Conservation (phyloP, 306 rosid species). For the Argentina anserina region DNA sequence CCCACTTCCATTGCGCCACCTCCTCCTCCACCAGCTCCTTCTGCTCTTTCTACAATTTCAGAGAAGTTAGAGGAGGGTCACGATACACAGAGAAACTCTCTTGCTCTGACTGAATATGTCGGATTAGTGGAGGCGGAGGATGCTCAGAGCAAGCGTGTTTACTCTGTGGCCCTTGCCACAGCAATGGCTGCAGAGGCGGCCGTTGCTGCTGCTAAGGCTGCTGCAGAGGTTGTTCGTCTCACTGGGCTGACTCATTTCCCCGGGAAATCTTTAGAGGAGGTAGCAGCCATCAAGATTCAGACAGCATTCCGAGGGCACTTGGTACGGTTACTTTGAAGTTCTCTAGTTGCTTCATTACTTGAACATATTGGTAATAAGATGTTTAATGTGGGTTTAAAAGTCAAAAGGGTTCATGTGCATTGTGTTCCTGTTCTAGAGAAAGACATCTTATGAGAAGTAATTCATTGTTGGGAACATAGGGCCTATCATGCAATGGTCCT, state of each 20-base stretch:
- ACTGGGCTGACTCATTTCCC: slow-evolving; percentile 17
- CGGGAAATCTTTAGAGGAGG: slow-evolving; percentile 45
- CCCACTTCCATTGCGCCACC: slow-evolving; percentile 29
- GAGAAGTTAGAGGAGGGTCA: background rate
- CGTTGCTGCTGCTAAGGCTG: slow-evolving; percentile 74
- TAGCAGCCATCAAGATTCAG: slow-evolving; percentile 75
- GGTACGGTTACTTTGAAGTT: slow-evolving; percentile 36
- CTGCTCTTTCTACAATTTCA: background rate
- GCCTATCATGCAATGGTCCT: background rate
- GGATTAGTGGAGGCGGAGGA: slow-evolving; percentile 37
- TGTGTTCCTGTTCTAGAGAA: background rate
- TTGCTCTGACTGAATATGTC: slow-evolving; percentile 32
- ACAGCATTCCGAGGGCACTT: slow-evolving; percentile 62
- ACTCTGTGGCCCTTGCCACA: slow-evolving; percentile 78
- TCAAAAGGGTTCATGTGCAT: background rate
- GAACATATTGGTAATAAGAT: background rate
- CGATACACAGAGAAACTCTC: slow-evolving; percentile 5
- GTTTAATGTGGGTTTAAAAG: background rate
- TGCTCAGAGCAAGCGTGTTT: slow-evolving; percentile 61
- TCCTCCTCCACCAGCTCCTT: background rate
- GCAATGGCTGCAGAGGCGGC: slow-evolving; percentile 87
- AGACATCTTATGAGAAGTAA: background rate
- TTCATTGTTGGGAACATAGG: background rate
- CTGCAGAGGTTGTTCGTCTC: slow-evolving; percentile 62
- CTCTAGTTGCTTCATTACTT: background rate